Evolutionary conservation across 495 filamentous ascomycete species (phyloP), one percentile per base, ranked within the genome.

Genomic region (Parathielavia appendiculata): DNA sequence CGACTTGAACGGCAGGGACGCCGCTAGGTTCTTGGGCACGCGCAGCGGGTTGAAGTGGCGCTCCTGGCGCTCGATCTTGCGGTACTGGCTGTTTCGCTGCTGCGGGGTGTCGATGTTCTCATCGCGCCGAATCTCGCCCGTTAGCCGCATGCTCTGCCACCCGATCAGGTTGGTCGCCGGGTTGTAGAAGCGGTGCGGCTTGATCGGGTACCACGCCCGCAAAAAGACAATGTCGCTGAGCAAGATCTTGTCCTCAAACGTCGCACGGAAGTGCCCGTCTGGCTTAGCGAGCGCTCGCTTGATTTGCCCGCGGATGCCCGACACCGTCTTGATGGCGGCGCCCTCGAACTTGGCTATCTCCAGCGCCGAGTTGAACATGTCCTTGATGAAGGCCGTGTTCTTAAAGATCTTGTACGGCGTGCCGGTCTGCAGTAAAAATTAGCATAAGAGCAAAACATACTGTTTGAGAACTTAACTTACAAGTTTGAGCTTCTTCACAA

Each of bases 261-360:
- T 96, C 14, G 93, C 93, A 66, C 93, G 83, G 80, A 92, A 96
- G 75, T 90, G 86, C 14, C 93, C 93, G 46, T 98, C 95, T 2
- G 92, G 92, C 61, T 95, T 95, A 69, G 83, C 81, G 2, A 97
- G 76, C 0, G 92, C 92, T 26, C 89, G 81, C 76, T 98, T 98
- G 80, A 98, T 96, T 70, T 97, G 93, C 62, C 93, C 93, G 19
- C 93, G 81, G 62, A 98, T 86, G 39, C 93, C 95, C 5, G 92
- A 97, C 26, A 98, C 93, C 1, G 93, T 98, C 56, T 90, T 88
- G 73, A 98, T 92, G 46, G 87, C 84, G 11, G 93, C 93, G 39
- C 93, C 95, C 75, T 97, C 93, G 66, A 98, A 97, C 73, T 97
- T 97, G 70, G 93, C 92, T 57, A 97, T 91, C 69, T 98, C 93